Evolutionary conservation across 2,329 filamentous ascomycete species (phyloP), one percentile per base, ranked within the genome.

Genomic region (Ophiocordyceps camponoti-saundersi): DNA sequence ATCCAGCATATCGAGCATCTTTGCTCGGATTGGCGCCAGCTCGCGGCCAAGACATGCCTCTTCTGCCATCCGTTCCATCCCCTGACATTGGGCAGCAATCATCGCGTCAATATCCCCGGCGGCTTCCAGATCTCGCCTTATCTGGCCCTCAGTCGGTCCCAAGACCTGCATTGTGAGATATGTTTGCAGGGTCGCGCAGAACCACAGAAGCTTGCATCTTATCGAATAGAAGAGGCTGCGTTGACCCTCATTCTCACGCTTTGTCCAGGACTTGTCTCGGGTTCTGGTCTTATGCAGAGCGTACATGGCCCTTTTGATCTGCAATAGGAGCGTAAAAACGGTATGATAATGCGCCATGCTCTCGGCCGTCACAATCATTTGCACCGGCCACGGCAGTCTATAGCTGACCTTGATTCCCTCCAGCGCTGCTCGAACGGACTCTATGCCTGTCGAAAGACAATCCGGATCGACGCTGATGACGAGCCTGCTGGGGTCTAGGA

Each of bases 61-160:
- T 30, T 79, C 73, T 48, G 80, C 67, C 12, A 92, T 65, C 2
- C 71, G 71, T 42, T 69, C 70, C 42, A 83, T 65, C 55, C 82
- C 90, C 0, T 61, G 59, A 5, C 73, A 64, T 58, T 95, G 88
- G 1, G 80, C 71, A 1, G 64, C 63, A 23, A 88, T 79, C 85
- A 95, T 93, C 23, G 74, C 74, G 57, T 95, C 87, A 11, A 95
- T 77, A 53, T 90, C 86, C 23, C 73, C 69, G 0, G 85, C 78
- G 6, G 66, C 64, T 15, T 64, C 61, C 46, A 95, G 70, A 0
- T 71, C 66, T 2, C 61, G 59, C 6, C 66, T 65, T 66, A 95
- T 73, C 29, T 69, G 66, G 2, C 62, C 56, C 2, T 72, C 75
- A 21, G 78, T 70, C 0, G 79, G 75, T 0, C 72, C 73, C 1